Evolutionary conservation across 371 early-diverging fungal species (phyloP).

Genomic region (Mucor indicus): DNA sequence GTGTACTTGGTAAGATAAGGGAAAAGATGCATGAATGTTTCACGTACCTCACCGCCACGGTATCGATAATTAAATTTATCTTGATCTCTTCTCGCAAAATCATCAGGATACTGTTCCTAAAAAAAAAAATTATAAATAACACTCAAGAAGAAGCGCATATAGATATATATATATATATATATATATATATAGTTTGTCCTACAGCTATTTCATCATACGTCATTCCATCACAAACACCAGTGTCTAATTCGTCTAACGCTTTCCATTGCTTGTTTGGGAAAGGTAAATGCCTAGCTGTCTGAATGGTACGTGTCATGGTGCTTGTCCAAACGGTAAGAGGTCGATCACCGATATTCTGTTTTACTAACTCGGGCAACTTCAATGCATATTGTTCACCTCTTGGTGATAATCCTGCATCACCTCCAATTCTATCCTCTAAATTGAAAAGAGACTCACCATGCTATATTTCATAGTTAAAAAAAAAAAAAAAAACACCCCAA

Average conservation of each 20-base stretch:
- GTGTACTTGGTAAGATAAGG: not conserved
- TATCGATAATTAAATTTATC: conserved; percentile 95
- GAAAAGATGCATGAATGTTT: not conserved
- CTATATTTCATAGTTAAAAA: too few relatives aligned
- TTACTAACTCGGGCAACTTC: conserved; percentile 78
- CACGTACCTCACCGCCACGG: conserved; percentile 83
- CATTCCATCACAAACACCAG: conserved; percentile 97
- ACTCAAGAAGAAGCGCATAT: too few relatives aligned
- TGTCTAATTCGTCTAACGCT: conserved; percentile 94
- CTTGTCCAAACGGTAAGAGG: conserved; percentile 93
- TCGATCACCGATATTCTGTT: conserved; percentile 65
- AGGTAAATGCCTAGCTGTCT: conserved; percentile 77
- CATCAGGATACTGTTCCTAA: conserved; percentile 77
- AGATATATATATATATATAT: not conserved
- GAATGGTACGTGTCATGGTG: conserved; percentile 87
- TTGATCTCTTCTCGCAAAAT: conserved; percentile 85
- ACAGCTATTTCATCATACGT: conserved; percentile 96
- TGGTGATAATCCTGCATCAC: conserved; percentile 88
- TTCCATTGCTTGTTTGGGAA: conserved; percentile 95
- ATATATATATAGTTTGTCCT: too few relatives aligned
- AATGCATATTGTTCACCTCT: conserved; percentile 84
- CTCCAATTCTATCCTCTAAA: conserved; percentile 90
- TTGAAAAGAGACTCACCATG: conserved; percentile 93
- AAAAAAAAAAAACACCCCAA: too few relatives aligned
- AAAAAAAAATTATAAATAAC: too few relatives aligned